Percentiles rank a stretch among this genome's conserved stretches.
phyloP scores from a whole-genome alignment of 2,329 filamentous ascomycete species.

The Alternaria postmessia region DNA sequence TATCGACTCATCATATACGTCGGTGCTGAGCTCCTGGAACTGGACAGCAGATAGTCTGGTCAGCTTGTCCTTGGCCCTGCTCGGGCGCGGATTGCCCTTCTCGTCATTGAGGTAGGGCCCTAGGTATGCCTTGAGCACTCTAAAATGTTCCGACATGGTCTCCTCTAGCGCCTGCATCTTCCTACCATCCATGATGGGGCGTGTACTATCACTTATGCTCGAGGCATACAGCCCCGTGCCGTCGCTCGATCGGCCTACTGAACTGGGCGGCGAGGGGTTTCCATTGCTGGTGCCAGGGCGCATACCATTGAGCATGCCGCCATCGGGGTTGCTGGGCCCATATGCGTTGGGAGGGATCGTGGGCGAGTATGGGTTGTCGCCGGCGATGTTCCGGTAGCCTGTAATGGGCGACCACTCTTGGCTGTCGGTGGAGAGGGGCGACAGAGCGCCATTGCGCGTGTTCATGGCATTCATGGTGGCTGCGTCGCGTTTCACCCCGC shows the following conservation, averaged over 20 bases:
- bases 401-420: conserved; percentile 53
- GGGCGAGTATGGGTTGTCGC: conserved; percentile 51
- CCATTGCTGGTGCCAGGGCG: conserved; percentile 51
- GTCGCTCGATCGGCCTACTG: conserved; percentile 83
- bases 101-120: conserved; percentile 76
- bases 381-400: conserved; percentile 47
- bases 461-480: conserved; percentile 38
- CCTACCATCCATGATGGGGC: conserved; percentile 62
- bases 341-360: conserved; percentile 45
- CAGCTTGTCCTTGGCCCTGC: conserved; percentile 93
- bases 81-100: conserved; percentile 75
- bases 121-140: conserved; percentile 79
- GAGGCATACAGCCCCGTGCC: conserved; percentile 71
- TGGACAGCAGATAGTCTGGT: conserved; percentile 88
- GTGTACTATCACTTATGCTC: conserved; percentile 60
- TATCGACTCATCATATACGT: conserved; percentile 94
- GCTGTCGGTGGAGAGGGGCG: conserved; percentile 52
- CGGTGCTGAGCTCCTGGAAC: conserved; percentile 96
- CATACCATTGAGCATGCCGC: conserved; percentile 63
- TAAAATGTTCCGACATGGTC: conserved; percentile 80
- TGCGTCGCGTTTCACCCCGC: conserved; percentile 34
- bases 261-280: conserved; percentile 85
- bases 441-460: conserved; percentile 50
- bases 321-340: conserved; percentile 49
- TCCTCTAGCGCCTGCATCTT: conserved; percentile 69